Base-by-base conservation (phyloP, 2,329 filamentous ascomycete species). In the Fusarium odoratissimum region DNA sequence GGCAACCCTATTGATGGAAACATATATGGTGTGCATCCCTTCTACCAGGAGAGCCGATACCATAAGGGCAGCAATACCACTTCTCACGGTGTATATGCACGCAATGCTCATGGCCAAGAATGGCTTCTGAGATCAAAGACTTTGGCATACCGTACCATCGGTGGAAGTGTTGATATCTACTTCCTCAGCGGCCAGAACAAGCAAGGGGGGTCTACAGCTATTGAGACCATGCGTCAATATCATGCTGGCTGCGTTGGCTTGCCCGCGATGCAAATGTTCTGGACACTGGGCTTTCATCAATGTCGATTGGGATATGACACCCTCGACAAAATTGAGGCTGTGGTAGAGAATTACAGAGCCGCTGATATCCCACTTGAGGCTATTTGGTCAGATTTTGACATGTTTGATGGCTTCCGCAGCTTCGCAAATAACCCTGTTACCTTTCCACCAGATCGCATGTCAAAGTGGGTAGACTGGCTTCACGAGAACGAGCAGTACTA, bases 341-440 rank as follows among this genome's bases (percentile, higher is more conserved):
- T 58, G 11, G 60, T 64, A 0, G 44, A 64, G 44, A 64, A 60
- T 8, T 64, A 64, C 37, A 60, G 60, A 23, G 60, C 54, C 23
- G 44, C 54, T 21, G 31, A 64, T 6, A 64, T 64, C 13, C 60
- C 60, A 0, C 55, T 64, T 9, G 60, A 59, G 52, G 60, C 54
- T 17, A 64, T 64, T 14, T 64, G 60, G 60, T 64, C 60, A 45
- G 60, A 64, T 33, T 64, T 64, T 19, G 60, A 64, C 54, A 64
- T 64, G 60, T 64, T 64, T 31, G 60, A 64, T 35, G 60, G 60
- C 37, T 64, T 51, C 35, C 54, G 60, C 37, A 64, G 60, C 42
- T 64, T 64, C 14, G 60, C 51, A 25, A 64, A 60, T 14, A 64
- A 64, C 17, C 60, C 60, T 13, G 17, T 64, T 3, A 64, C 60